A percentile compares a stretch with the other conserved stretches of the same genome.
Conservation (phyloP, 805 yeast genomes). For the Metschnikowia reukaufii region DNA sequence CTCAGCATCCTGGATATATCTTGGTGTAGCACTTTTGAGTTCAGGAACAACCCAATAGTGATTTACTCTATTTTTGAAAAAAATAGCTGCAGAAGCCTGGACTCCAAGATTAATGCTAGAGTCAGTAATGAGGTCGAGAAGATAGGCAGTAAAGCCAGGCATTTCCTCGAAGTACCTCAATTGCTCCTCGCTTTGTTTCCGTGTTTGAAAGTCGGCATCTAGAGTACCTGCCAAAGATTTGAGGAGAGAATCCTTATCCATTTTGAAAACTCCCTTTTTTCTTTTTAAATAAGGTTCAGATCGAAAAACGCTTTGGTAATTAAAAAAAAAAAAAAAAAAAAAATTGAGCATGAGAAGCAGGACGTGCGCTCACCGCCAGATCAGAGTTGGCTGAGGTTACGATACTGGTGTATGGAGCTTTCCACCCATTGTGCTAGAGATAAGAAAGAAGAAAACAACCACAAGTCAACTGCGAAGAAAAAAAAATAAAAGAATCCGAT, state of each 20-base stretch:
- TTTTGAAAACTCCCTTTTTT: constrained; percentile 16
- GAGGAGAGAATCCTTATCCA: constrained; percentile 53
- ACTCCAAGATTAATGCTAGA: constrained; percentile 42
- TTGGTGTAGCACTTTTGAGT: constrained; percentile 24
- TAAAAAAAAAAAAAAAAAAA: not conserved
- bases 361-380: constrained; percentile 13
- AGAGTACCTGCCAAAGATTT: constrained; percentile 53
- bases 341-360: constrained; percentile 1
- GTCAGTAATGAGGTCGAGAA: constrained; percentile 51
- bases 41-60: constrained; percentile 41
- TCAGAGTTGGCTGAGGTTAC: not conserved
- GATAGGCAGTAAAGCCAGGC: constrained; percentile 57
- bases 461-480: too few relatives aligned
- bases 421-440: too few relatives aligned
- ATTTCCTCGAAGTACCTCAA: constrained; percentile 52
- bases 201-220: constrained; percentile 48
- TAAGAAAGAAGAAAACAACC: not conserved
- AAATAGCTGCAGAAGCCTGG: constrained; percentile 44
- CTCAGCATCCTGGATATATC: constrained; percentile 33
- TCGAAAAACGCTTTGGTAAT: not conserved
- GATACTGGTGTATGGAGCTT: not conserved
- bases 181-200: constrained; percentile 56
- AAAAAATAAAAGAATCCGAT: too few relatives aligned
- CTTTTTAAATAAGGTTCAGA: not conserved
- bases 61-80: constrained; percentile 43